Percentiles rank a stretch among this genome's conserved stretches.
phyloP scores from a whole-genome alignment of 306 rosid species.

The Oemleria cerasiformis region DNA sequence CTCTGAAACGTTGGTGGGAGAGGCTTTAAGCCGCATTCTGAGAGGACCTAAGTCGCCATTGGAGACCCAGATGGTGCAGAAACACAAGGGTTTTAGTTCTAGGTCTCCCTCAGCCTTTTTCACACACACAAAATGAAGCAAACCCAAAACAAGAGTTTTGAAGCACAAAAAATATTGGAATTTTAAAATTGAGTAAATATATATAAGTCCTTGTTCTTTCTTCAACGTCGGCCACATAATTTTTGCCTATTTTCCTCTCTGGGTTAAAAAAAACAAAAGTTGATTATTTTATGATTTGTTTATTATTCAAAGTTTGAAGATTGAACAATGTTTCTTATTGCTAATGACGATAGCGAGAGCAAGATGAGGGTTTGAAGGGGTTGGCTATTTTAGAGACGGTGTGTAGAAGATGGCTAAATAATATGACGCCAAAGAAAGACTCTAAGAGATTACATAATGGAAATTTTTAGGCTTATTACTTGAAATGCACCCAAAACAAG shows the following conservation, averaged over 20 bases:
- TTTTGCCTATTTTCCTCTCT: too few relatives aligned
- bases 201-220: background rate
- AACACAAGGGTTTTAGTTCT: too few relatives aligned
- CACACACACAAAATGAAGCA: slow-evolving; percentile 19
- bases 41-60: too few relatives aligned
- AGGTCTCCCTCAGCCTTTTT: slow-evolving; percentile 7
- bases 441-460: too few relatives aligned
- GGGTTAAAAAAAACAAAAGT: too few relatives aligned
- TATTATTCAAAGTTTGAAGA: background rate
- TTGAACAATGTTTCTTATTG: background rate
- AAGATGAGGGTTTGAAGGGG: background rate
- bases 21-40: slow-evolving; percentile 67
- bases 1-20: slow-evolving; percentile 29
- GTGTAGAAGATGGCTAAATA: background rate
- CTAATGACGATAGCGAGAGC: background rate
- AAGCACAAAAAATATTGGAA: slow-evolving; percentile 27
- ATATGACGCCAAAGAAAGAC: background rate
- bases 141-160: background rate
- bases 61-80: too few relatives aligned
- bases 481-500: too few relatives aligned
- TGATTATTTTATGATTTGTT: background rate
- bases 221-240: background rate
- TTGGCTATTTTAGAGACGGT: background rate
- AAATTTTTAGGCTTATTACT: too few relatives aligned
- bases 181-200: slow-evolving; percentile 8